Evolutionary conservation across 768 basidiomycete species (phyloP), one percentile per base, ranked within the genome.

Genomic region (Amanita fuliginea): DNA sequence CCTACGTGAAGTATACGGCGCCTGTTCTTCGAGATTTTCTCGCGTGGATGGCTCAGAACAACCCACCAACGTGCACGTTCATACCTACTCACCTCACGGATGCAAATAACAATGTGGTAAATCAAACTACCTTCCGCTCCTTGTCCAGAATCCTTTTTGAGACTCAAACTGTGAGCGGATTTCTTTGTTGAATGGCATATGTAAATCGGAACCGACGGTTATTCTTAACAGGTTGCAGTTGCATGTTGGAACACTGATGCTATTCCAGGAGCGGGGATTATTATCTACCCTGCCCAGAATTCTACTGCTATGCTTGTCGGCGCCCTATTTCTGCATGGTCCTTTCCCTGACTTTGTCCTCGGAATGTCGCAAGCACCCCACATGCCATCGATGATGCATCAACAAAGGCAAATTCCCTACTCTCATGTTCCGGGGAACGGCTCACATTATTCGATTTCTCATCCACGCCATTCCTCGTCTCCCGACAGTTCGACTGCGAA

Each of bases 81-180:
- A 75, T 83, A 70, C 74, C 81, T 14, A 75, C 80, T 57, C 72
- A 74, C 30, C 70, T 78, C 35, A 64, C 74, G 41, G 75, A 80
- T 53, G 60, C 72, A 26, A 67, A 71, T 39, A 60, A 60, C 42
- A 71, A 74, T 58, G 64, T 67, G 51, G 69, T 73, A 53, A 83
- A 83, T 58, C 66, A 74, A 56, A 62, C 70, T 40, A 68, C 64
- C 52, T 83, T 82, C 60, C 73, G 77, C 48, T 69, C 72, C 42
- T 64, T 83, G 53, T 76, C 78, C 30, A 65, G 69, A 22, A 62
- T 74, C 37, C 62, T 83, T 14, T 70, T 70, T 49, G 74, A 78
- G 51, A 68, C 68, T 51, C 71, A 76, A 50, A 72, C 73, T 48
- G 80, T 80, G 54, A 62, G 76, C 66, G 24, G 34, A 42, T 13